Base-by-base conservation (phyloP, 805 yeast species). In the Cyberlindnera americana region DNA sequence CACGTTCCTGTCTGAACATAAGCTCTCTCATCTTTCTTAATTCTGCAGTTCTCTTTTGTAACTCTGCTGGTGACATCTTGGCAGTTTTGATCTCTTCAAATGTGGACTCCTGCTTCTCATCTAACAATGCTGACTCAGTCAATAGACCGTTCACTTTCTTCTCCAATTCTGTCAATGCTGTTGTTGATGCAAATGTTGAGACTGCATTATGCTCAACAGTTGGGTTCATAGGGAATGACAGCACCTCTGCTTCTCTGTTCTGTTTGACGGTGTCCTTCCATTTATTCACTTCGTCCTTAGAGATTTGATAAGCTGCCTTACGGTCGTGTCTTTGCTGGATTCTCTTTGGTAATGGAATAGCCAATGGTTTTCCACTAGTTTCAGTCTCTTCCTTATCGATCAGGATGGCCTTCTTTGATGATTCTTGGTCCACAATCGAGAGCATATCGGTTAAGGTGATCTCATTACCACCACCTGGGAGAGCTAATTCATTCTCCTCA, bases 1-100 rank as follows among this genome's bases (percentile, higher is more conserved):
- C 82, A 57, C 81, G 77, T 66, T 91, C 97, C 54, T 91, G 97
- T 54, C 98, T 75, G 67, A 89, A 93, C 96, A 91, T 87, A 47
- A 91, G 74, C 59, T 93, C 99, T 48, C 99, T 76, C 96, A 89
- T 88, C 56, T 84, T 65, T 51, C 98, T 76, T 51, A 91, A 71
- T 63, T 91, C 96, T 43, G 78, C 76, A 7, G 93, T 82, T 44
- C 95, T 73, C 58, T 80, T 78, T 40, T 69, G 66, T 66, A 91
- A 65, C 36, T 93, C 98, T 45, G 84, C 95, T 19, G 81, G 75
- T 0, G 93, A 73, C 61, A 91, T 65, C 55, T 83, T 81, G 2
- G 95, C 89, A 2, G 85, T 78, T 7, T 86, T 90, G 25, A 88
- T 73, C 38, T 90, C 86, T 61, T 91, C 97, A 61, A 89, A 90